Percentiles rank a stretch among this genome's conserved stretches.
phyloP scores from a whole-genome alignment of 768 basidiomycete genomes.

The Piloderma croceum region DNA sequence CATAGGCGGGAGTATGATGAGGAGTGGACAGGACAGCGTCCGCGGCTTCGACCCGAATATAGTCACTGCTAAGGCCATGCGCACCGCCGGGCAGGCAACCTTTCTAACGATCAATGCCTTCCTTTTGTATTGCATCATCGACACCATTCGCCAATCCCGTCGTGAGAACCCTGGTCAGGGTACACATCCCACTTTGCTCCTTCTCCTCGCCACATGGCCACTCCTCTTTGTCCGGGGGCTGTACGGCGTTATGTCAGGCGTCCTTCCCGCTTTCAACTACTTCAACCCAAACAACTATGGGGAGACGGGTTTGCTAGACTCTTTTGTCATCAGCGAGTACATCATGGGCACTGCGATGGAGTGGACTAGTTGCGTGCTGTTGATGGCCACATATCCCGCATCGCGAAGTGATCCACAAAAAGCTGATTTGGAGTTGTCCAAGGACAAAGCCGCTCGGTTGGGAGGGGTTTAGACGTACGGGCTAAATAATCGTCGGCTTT shows the following conservation, averaged over 20 bases:
- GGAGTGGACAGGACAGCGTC: neutral
- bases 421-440: too few relatives aligned
- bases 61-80: neutral
- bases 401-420: slow-evolving; percentile 20
- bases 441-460: too few relatives aligned
- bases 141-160: neutral
- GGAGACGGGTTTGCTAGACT: slow-evolving; percentile 14
- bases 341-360: slow-evolving; percentile 24
- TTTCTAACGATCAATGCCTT: neutral
- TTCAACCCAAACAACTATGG: slow-evolving; percentile 21
- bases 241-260: slow-evolving; percentile 28
- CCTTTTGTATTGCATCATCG: neutral
- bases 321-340: slow-evolving; percentile 24
- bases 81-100: neutral
- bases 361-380: slow-evolving; percentile 20
- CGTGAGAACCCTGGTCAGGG: too few relatives aligned
- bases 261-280: slow-evolving; percentile 17
- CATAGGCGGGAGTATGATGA: too few relatives aligned
- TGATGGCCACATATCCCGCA: slow-evolving; percentile 16
- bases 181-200: slow-evolving; percentile 25
- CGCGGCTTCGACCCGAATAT: neutral
- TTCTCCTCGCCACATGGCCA: slow-evolving; percentile 27
- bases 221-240: slow-evolving; percentile 29
- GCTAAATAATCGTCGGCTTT: too few relatives aligned
- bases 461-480: too few relatives aligned